These are phyloP conservation scores for Clohesyomyces aquaticus DNA, from an alignment of 495 filamentous ascomycete species.

Conservation along the genomic window DNA sequence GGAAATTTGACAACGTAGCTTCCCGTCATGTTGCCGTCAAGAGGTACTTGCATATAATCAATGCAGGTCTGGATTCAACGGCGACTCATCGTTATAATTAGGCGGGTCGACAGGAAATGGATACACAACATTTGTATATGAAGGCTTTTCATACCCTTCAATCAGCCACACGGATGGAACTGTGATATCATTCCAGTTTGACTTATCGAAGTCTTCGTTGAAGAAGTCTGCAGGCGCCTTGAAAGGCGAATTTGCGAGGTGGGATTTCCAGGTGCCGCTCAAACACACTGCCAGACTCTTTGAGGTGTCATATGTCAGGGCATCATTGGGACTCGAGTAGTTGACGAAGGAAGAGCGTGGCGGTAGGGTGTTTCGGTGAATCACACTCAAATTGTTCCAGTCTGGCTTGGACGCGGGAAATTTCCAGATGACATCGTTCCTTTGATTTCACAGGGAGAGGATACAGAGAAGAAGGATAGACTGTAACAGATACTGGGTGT, in stretches of 20 bases:
- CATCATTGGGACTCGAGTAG: not conserved
- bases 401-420: too few relatives aligned
- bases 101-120: conserved; percentile 66
- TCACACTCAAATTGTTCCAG: conserved; percentile 12
- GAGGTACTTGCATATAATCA: conserved; percentile 58
- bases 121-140: conserved; percentile 66
- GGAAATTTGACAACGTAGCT: conserved; percentile 60
- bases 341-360: not conserved
- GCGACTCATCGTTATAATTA: too few relatives aligned
- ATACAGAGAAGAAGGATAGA: too few relatives aligned
- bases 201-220: conserved; percentile 29
- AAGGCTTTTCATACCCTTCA: conserved; percentile 62
- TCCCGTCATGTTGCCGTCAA: conserved; percentile 62
- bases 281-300: not conserved
- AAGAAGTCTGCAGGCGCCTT: not conserved
- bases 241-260: conserved; percentile 1
- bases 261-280: conserved; percentile 5
- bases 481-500: too few relatives aligned
- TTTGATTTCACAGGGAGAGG: too few relatives aligned
- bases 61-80: too few relatives aligned
- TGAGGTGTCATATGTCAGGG: conserved; percentile 4
- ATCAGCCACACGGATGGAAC: conserved; percentile 74
- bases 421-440: too few relatives aligned
- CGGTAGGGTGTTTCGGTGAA: conserved; percentile 15
- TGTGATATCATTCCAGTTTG: conserved; percentile 55